Evolutionary conservation across 306 rosid species (phyloP), one percentile per base, ranked within the genome.

Genomic region (Argentina anserina): DNA sequence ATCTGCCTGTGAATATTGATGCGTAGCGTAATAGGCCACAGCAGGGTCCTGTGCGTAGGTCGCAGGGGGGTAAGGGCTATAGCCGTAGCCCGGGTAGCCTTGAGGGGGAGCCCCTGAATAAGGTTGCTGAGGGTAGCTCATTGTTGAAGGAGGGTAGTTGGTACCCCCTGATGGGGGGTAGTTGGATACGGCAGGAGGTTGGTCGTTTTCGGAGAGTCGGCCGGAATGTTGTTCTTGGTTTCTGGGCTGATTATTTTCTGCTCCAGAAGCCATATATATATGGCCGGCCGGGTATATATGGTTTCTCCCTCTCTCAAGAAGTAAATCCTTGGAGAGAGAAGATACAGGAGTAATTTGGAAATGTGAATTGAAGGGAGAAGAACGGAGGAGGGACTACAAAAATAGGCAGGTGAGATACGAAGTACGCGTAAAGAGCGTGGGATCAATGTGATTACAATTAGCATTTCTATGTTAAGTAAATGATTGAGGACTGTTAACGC

Each of bases 381-480:
- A 47, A 29, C 65, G 6, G 11, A 17, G 39, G 40, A 60, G 40
- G 65, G 45, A 63, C 29, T 3, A 25, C 58, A 42, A 66, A 68
- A 55, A 67, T 75, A 68, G 52, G 67, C 37, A 21, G 64, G 41
- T 0, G 47, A 23, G 20, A 18, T 13, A 59, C 41, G 47, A 46
- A 45, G 9, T 59, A 42, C 58, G 76, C 80, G 76, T 43, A 34
- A 78, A 14, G 7, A 56, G 49, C 56, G 75, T 66, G n/a, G 37
- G 31, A n/a, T 15, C 11, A 21, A 4, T 45, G 53, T 67, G 43
- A 37, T 72, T 53, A 40, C 13, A 63, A 28, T 46, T 70, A 70
- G 65, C 29, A 45, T 18, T 25, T 45, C 82, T 73, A 73, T 59
- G 71, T 67, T 67, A 46, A 28, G 78, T 25, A 78, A 70, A 56